Evolutionary conservation across 768 basidiomycete species (phyloP).

Genomic region (Suillus subaureus): DNA sequence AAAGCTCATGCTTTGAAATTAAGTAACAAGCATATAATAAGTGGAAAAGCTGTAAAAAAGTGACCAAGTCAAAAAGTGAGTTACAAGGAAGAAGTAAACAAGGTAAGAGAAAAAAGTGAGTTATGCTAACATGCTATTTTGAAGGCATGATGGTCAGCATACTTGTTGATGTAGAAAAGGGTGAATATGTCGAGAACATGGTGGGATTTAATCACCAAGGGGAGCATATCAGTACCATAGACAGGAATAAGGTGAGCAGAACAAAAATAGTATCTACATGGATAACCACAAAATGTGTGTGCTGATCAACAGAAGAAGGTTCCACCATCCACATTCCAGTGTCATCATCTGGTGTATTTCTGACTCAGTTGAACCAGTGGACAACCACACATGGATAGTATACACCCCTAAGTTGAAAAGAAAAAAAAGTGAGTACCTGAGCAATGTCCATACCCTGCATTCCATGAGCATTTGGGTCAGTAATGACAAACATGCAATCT

Average conservation of each 20-base stretch:
- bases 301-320: conserved; percentile 14
- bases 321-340: background rate
- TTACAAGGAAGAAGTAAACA: background rate
- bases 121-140: conserved; percentile 18
- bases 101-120: background rate
- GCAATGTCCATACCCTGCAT: too few relatives aligned
- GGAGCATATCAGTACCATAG: conserved; percentile 19
- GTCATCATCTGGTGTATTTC: too few relatives aligned
- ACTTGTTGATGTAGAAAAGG: conserved; percentile 7
- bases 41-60: background rate
- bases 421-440: too few relatives aligned
- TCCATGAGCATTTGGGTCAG: too few relatives aligned
- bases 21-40: background rate
- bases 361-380: too few relatives aligned
- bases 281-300: conserved; percentile 12
- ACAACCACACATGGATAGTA: too few relatives aligned
- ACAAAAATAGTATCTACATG: conserved; percentile 20
- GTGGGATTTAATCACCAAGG: conserved; percentile 16
- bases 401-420: too few relatives aligned
- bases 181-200: too few relatives aligned
- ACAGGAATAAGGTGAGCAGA: conserved; percentile 22
- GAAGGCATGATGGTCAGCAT: conserved; percentile 35
- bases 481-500: too few relatives aligned
- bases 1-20: background rate
- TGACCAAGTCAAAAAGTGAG: background rate